Evolutionary conservation across 2,329 filamentous ascomycete species (phyloP).

Genomic region (Penicillium olsonii): DNA sequence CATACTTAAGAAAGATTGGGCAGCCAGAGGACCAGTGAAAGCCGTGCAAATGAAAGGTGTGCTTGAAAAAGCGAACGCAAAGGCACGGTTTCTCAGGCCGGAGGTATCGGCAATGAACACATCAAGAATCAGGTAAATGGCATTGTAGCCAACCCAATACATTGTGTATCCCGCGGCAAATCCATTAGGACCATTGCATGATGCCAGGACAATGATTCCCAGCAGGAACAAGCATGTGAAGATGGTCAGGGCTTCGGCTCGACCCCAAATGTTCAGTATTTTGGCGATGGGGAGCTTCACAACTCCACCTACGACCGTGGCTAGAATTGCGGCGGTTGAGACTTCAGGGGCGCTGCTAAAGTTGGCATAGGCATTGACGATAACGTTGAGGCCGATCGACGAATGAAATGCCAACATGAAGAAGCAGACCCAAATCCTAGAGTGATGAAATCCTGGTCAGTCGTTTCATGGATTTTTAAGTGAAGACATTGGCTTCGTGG

Average conservation of each 20-base stretch:
- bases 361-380: conserved; percentile 52
- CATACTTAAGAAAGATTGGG: conserved; percentile 50
- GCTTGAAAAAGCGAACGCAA: conserved; percentile 60
- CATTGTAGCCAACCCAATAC: conserved; percentile 60
- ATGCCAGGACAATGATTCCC: conserved; percentile 16
- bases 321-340: conserved; percentile 55
- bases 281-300: conserved; percentile 63
- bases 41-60: conserved; percentile 66
- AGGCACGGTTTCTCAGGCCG: conserved; percentile 59
- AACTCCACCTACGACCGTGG: conserved; percentile 58
- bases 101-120: conserved; percentile 67
- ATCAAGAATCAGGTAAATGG: conserved; percentile 57
- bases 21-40: conserved; percentile 56
- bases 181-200: background rate
- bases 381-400: conserved; percentile 43
- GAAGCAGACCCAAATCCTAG: conserved; percentile 48
- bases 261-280: conserved; percentile 63
- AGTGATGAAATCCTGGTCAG: background rate
- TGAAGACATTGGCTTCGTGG: no score
- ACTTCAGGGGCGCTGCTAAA: conserved; percentile 53
- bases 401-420: conserved; percentile 47
- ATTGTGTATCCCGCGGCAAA: conserved; percentile 59
- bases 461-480: background rate
- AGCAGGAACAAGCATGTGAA: conserved; percentile 50
- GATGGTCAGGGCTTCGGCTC: conserved; percentile 58